Conservation (phyloP, 495 filamentous ascomycete species). For the Filosporella fistucella region DNA sequence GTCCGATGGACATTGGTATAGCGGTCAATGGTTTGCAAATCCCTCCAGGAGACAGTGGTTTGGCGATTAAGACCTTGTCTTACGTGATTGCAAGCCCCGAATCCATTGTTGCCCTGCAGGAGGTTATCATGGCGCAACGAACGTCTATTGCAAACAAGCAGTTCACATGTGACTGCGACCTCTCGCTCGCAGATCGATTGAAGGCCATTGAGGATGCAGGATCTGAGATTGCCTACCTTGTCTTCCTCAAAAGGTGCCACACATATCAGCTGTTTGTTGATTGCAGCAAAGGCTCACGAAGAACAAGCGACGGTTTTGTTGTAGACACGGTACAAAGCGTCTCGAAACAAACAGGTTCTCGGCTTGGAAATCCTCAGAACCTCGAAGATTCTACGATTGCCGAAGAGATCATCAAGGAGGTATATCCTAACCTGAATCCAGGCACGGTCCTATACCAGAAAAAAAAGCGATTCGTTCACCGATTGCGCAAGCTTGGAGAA, state of each 20-base stretch:
- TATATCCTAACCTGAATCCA: not conserved
- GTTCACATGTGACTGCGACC: not conserved
- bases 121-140: not conserved
- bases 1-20: not conserved
- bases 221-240: not conserved
- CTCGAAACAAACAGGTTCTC: not conserved
- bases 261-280: slow-evolving; percentile 1
- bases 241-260: not conserved
- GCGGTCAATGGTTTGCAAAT: not conserved
- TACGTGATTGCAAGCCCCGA: slow-evolving; percentile 1
- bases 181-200: not conserved
- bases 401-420: not conserved
- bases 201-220: not conserved
- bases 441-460: not conserved
- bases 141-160: not conserved
- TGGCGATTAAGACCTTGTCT: not conserved
- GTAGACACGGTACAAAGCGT: not conserved
- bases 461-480: not conserved
- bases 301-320: slow-evolving; percentile 6
- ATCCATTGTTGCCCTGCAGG: not conserved
- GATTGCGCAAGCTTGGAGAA: not conserved
- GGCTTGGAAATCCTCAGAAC: not conserved
- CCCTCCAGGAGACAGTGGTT: not conserved
- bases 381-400: not conserved
- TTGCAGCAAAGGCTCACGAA: not conserved